Conservation (phyloP, 2,329 filamentous ascomycete genomes). For the Penicillium sp. region DNA sequence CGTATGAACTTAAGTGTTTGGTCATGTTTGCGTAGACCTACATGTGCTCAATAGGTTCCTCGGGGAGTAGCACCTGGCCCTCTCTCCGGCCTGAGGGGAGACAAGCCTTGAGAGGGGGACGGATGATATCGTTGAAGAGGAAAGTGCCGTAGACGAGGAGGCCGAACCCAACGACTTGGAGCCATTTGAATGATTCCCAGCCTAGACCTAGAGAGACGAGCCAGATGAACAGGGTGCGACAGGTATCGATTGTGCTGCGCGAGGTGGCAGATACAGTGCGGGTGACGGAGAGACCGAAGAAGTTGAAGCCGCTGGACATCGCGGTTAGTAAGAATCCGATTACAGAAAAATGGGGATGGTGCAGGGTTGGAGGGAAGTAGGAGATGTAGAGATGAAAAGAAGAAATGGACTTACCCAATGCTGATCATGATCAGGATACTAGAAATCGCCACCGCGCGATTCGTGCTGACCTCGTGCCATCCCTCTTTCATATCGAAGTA, state of each 20-base stretch:
- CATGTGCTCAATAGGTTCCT: conserved; percentile 81
- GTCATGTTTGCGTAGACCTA: conserved; percentile 27
- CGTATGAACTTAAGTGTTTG: neutral
- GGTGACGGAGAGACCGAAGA: conserved; percentile 94
- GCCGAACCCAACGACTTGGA: conserved; percentile 87
- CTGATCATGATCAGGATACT: conserved; percentile 95
- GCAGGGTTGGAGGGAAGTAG: neutral
- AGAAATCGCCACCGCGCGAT: conserved; percentile 73
- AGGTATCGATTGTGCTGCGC: conserved; percentile 95
- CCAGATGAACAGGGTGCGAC: conserved; percentile 98
- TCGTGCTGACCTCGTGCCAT: conserved; percentile 76
- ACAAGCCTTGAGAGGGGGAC: conserved; percentile 75
- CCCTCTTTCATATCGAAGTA: conserved; percentile 92
- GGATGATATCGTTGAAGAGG: conserved; percentile 92
- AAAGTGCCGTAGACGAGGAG: conserved; percentile 96
- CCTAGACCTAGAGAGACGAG: conserved; percentile 88
- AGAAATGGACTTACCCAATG: conserved; percentile 73
- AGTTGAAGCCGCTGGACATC: conserved; percentile 83
- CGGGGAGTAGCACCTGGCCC: conserved; percentile 68
- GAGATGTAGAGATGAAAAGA: conserved; percentile 8
- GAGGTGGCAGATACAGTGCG: conserved; percentile 88
- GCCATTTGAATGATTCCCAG: conserved; percentile 98
- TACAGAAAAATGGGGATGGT: neutral
- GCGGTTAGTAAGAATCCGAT: neutral
- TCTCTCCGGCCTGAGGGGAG: conserved; percentile 62